phyloP scores from a whole-genome alignment of 140 eudicot genomes.

The Anethum foeniculum region DNA sequence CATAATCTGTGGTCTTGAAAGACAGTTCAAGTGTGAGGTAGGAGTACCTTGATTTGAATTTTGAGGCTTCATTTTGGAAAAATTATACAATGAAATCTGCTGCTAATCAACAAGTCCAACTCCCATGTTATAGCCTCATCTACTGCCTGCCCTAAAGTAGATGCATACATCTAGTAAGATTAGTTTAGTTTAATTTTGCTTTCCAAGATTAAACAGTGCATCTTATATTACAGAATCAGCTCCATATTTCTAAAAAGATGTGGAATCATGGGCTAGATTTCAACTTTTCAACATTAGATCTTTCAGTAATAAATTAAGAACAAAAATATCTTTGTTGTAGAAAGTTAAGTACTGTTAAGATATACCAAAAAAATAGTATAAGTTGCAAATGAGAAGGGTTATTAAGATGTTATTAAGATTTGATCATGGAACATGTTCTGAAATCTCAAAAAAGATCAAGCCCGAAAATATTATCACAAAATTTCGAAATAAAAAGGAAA shows the following conservation, averaged over 20 bases:
- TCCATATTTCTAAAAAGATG: neutral
- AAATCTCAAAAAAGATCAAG: too few species aligned
- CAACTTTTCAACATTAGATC: neutral
- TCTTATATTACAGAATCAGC: neutral
- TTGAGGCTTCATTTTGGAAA: neutral
- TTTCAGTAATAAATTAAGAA: neutral
- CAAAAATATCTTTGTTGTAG: too few species aligned
- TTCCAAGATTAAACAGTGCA: neutral
- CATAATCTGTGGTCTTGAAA: neutral
- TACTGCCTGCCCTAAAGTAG: neutral
- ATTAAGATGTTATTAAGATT: too few species aligned
- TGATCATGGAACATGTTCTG: too few species aligned
- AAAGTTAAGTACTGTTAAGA: too few species aligned
- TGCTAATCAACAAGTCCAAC: slow-evolving; percentile 2
- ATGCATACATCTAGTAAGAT: neutral
- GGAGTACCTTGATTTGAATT: neutral
- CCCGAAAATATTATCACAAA: too few species aligned
- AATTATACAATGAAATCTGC: neutral
- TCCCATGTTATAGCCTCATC: neutral
- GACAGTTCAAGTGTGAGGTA: neutral
- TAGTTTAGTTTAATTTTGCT: neutral
- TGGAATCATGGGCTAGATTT: neutral
- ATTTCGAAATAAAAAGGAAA: too few species aligned
- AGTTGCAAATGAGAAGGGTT: too few species aligned
- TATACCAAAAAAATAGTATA: too few species aligned